Percentiles rank a stretch among this genome's conserved stretches.
phyloP scores from a whole-genome alignment of 139 green algal genomes.

The Eudorina sp. region DNA sequence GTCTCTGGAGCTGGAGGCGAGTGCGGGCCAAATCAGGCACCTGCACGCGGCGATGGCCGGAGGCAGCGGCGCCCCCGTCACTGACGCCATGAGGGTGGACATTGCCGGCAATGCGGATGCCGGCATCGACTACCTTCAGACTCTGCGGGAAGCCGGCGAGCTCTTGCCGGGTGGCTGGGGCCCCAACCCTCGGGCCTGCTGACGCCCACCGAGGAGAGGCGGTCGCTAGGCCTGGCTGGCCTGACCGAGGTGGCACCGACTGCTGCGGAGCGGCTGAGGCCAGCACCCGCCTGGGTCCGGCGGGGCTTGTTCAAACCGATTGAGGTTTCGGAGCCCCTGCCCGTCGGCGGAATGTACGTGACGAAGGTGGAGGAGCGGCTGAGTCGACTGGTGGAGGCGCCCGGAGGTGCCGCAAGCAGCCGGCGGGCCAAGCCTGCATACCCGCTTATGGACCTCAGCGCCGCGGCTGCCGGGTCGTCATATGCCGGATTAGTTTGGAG shows the following conservation, averaged over 20 bases:
- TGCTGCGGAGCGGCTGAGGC: too few relatives aligned
- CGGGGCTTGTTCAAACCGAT: neutral
- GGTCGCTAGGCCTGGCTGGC: neutral
- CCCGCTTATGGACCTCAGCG: neutral
- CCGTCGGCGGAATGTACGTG: neutral
- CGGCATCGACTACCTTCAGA: neutral
- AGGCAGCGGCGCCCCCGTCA: neutral
- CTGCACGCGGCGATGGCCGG: neutral
- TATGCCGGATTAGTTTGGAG: too few relatives aligned
- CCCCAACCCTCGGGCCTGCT: constrained; percentile 3
- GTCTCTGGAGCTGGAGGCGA: constrained; percentile 52
- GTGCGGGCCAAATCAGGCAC: constrained; percentile 49
- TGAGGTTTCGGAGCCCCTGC: neutral
- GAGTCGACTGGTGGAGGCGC: neutral
- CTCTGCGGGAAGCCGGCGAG: too few relatives aligned
- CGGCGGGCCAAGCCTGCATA: neutral
- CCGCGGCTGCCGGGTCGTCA: neutral
- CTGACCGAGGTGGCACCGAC: too few relatives aligned
- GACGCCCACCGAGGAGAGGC: neutral
- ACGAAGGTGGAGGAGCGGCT: neutral
- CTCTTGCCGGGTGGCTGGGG: neutral
- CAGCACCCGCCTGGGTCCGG: neutral
- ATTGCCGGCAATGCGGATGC: neutral
- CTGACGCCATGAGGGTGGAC: too few relatives aligned
- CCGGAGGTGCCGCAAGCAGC: neutral